Percentiles rank a stretch among this genome's conserved stretches.
These are phyloP conservation scores for Penstemon barbatus DNA, from an alignment of 257 asterid species.

Conservation along the genomic window DNA sequence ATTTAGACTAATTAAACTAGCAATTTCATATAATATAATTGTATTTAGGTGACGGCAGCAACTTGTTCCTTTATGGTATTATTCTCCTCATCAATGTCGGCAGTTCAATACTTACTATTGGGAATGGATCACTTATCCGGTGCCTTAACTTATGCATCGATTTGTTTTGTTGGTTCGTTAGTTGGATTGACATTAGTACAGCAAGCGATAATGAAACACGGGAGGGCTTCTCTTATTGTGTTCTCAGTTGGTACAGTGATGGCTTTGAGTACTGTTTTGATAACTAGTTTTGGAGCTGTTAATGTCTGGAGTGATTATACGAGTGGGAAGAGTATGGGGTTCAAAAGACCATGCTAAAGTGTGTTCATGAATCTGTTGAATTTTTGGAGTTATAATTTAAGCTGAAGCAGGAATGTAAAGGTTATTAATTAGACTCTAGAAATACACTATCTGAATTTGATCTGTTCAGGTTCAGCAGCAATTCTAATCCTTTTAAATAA, in stretches of 20 bases:
- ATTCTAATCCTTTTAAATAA: too few relatives aligned
- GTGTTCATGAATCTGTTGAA: too few relatives aligned
- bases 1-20: not conserved
- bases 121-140: slow-evolving; percentile 64
- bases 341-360: slow-evolving; percentile 66
- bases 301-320: slow-evolving; percentile 66
- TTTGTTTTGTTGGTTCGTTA: slow-evolving; percentile 64
- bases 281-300: slow-evolving; percentile 71
- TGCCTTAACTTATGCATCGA: slow-evolving; percentile 51
- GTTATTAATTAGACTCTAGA: too few relatives aligned
- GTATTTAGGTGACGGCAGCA: slow-evolving; percentile 71
- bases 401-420: too few relatives aligned
- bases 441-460: too few relatives aligned
- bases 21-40: not conserved
- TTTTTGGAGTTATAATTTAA: too few relatives aligned
- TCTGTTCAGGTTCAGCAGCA: too few relatives aligned
- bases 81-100: slow-evolving; percentile 92
- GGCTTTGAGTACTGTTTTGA: slow-evolving; percentile 79
- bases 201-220: slow-evolving; percentile 57
- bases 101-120: slow-evolving; percentile 64
- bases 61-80: slow-evolving; percentile 90
- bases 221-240: slow-evolving; percentile 83
- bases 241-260: slow-evolving; percentile 79
- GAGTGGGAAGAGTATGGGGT: slow-evolving; percentile 76
- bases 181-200: slow-evolving; percentile 62